Evolutionary conservation across 345 rosid species (phyloP).

Genomic region (Erodium maritimum): DNA sequence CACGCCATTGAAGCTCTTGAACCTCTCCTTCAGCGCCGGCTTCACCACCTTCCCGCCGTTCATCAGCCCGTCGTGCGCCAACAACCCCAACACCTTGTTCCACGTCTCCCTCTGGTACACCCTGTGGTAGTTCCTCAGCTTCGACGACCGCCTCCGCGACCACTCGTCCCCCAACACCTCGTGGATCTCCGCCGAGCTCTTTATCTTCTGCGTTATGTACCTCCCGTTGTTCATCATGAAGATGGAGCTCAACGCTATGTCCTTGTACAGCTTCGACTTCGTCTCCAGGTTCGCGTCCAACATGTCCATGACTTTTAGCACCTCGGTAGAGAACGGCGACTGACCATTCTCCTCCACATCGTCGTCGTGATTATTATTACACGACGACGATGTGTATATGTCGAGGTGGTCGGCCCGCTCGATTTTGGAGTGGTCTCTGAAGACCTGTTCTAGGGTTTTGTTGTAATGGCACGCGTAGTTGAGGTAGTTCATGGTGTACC

Average conservation of each 20-base stretch:
- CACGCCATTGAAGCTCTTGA: slow-evolving; percentile 70
- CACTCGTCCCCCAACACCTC: slow-evolving; percentile 54
- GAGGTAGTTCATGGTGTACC: slow-evolving; percentile 81
- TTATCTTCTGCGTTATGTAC: slow-evolving; percentile 74
- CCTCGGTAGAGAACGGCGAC: slow-evolving; percentile 45
- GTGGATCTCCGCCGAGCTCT: slow-evolving; percentile 51
- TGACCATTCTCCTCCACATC: slow-evolving; percentile 3
- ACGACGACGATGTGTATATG: too few species aligned
- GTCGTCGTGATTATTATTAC: not conserved
- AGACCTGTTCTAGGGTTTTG: slow-evolving; percentile 67
- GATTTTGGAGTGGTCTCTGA: slow-evolving; percentile 54
- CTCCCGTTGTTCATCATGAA: slow-evolving; percentile 98
- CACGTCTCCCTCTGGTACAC: slow-evolving; percentile 79
- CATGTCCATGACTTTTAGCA: slow-evolving; percentile 58
- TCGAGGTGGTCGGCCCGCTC: slow-evolving; percentile 49
- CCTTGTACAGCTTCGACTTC: slow-evolving; percentile 64
- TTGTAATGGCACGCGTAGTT: slow-evolving; percentile 65
- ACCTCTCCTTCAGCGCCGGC: slow-evolving; percentile 73
- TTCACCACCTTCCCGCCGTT: slow-evolving; percentile 62
- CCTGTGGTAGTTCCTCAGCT: slow-evolving; percentile 70
- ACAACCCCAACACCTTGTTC: slow-evolving; percentile 54
- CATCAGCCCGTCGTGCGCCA: slow-evolving; percentile 56
- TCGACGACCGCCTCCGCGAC: slow-evolving; percentile 64
- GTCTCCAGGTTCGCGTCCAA: slow-evolving; percentile 46
- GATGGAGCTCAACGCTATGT: slow-evolving; percentile 49